Conservation (phyloP, 176 grass and related monocot genomes). For the Cenchrus fungigraminus region DNA sequence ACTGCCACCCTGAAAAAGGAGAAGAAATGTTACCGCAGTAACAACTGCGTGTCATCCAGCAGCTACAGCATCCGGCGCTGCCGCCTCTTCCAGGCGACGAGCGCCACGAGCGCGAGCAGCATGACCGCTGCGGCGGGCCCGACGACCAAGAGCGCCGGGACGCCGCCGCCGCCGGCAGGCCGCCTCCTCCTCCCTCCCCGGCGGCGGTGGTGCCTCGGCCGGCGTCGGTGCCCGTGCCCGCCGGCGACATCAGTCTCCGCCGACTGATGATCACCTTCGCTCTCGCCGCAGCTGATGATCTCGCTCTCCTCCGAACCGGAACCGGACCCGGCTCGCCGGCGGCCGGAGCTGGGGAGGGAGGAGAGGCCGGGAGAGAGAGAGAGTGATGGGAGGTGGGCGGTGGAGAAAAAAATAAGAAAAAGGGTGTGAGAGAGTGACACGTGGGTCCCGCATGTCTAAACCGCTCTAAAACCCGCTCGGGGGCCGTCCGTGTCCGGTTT, state of each 20-base stretch:
- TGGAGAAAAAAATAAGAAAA: too few species aligned
- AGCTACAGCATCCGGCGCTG: not conserved
- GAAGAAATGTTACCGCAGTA: not conserved
- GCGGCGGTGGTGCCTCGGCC: not conserved
- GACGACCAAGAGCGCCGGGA: not conserved
- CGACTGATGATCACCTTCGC: not conserved
- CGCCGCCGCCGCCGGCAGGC: not conserved
- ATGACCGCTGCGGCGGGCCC: constrained; percentile 25
- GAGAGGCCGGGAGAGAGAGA: too few species aligned
- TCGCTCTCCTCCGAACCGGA: not conserved
- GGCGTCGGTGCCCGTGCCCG: not conserved
- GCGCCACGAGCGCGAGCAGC: constrained; percentile 45
- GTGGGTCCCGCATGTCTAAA: too few species aligned
- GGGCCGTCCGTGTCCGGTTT: too few species aligned
- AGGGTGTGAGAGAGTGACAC: too few species aligned
- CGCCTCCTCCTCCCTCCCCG: not conserved
- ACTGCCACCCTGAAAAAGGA: not conserved
- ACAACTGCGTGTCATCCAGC: not conserved
- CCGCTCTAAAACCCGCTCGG: too few species aligned
- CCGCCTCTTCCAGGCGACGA: constrained; percentile 37
- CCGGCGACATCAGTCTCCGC: not conserved
- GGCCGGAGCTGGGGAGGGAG: too few species aligned
- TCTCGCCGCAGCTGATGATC: not conserved
- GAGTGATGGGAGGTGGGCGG: too few species aligned
- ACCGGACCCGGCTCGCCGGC: too few species aligned